Percentiles rank a stretch among this genome's conserved stretches.
These are phyloP conservation scores for Prunus salicina DNA, from an alignment of 306 rosid genomes.

Conservation along the genomic window DNA sequence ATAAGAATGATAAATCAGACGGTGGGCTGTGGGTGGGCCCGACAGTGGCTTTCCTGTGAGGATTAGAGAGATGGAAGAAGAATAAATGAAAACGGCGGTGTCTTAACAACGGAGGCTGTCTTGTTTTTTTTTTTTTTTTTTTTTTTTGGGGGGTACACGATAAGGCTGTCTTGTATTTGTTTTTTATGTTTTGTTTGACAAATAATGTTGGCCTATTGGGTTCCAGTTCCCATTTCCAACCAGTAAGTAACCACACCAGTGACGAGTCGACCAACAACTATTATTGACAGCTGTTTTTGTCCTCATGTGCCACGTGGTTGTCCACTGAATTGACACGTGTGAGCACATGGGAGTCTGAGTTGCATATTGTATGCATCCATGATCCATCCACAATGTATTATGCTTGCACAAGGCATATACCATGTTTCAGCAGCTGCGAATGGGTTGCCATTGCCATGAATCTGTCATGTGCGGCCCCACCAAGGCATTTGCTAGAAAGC, in stretches of 20 bases:
- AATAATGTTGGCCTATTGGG: neutral
- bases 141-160: too few relatives aligned
- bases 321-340: constrained; percentile 12
- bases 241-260: neutral
- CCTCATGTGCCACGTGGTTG: constrained; percentile 24
- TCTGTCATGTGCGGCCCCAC: constrained; percentile 17
- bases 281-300: constrained; percentile 37
- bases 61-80: neutral
- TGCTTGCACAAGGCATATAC: neutral
- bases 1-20: neutral
- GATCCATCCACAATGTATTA: neutral
- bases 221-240: constrained; percentile 3
- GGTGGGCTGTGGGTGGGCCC: neutral
- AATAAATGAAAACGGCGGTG: neutral
- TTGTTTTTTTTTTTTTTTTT: neutral
- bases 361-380: neutral
- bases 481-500: neutral
- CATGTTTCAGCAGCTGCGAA: constrained; percentile 15
- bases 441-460: constrained; percentile 21
- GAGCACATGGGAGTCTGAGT: constrained; percentile 42
- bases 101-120: neutral
- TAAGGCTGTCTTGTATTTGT: neutral
- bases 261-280: neutral
- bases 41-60: neutral
- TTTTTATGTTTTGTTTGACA: neutral